Conservation (phyloP, 2,329 filamentous ascomycete species). For the Capronia coronata region DNA sequence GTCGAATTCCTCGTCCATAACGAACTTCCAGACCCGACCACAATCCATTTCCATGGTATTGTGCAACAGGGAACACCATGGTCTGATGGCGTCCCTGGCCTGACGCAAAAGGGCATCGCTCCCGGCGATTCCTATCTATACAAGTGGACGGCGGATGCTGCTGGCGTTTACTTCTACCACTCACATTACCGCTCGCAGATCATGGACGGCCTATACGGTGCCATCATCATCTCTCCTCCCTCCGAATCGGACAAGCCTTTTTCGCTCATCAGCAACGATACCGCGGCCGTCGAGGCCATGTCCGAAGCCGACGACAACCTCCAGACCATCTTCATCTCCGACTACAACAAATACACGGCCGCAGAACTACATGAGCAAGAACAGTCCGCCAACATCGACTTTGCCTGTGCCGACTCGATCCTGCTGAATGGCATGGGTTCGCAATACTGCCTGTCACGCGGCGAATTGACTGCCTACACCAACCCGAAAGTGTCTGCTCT, state of each 20-base stretch:
- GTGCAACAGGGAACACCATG: conserved; percentile 68
- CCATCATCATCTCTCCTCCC: conserved; percentile 52
- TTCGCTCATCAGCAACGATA: conserved; percentile 42
- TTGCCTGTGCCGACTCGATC: conserved; percentile 56
- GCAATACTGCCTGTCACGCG: conserved; percentile 46
- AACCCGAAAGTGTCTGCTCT: conserved; percentile 31
- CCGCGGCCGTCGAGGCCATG: conserved; percentile 43
- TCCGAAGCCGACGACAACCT: conserved; percentile 45
- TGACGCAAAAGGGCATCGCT: conserved; percentile 62
- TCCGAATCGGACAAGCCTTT: conserved; percentile 44
- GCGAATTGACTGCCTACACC: conserved; percentile 41
- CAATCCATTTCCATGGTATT: conserved; percentile 72
- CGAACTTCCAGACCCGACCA: conserved; percentile 56
- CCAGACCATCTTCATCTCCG: conserved; percentile 48
- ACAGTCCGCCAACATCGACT: conserved; percentile 34
- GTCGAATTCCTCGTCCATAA: conserved; percentile 66
- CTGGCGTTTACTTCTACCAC: conserved; percentile 61
- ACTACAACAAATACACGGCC: conserved; percentile 53
- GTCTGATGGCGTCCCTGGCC: conserved; percentile 66
- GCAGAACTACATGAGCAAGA: conserved; percentile 36
- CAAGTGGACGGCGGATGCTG: conserved; percentile 44
- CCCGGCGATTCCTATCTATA: conserved; percentile 60
- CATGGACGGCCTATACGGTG: conserved; percentile 62
- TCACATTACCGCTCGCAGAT: conserved; percentile 59
- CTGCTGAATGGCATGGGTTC: conserved; percentile 57